Evolutionary conservation across 768 basidiomycete genomes (phyloP).

Genomic region (Cystobasidiopsis lactophilus): DNA sequence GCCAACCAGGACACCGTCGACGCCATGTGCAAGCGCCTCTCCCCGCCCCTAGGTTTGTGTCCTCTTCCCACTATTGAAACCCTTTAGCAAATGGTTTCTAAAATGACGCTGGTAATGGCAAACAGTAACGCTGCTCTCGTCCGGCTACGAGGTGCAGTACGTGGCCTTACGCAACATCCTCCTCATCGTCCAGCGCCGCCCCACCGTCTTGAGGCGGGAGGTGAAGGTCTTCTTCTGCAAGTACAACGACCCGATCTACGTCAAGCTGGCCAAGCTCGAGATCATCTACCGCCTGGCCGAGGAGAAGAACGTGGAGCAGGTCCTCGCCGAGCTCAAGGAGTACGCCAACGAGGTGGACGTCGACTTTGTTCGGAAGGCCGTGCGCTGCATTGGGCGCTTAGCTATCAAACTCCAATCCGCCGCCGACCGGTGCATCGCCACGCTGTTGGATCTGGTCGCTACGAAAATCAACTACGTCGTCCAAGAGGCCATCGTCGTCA

Average conservation of each 20-base stretch:
- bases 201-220: slow-evolving; percentile 78
- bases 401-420: slow-evolving; percentile 88
- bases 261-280: slow-evolving; percentile 92
- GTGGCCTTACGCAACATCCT: slow-evolving; percentile 90
- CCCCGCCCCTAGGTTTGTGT: slow-evolving; percentile 65
- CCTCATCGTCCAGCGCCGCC: slow-evolving; percentile 85
- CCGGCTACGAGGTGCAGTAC: slow-evolving; percentile 96
- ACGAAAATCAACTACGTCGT: slow-evolving; percentile 91
- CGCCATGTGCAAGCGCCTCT: slow-evolving; percentile 89
- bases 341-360: slow-evolving; percentile 97
- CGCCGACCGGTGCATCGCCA: slow-evolving; percentile 72
- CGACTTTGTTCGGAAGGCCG: slow-evolving; percentile 93
- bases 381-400: slow-evolving; percentile 87
- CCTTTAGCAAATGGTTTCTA: background rate
- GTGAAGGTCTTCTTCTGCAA: slow-evolving; percentile 99
- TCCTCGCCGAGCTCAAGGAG: slow-evolving; percentile 88
- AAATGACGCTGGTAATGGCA: background rate
- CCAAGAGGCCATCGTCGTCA: slow-evolving; percentile 91
- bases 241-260: slow-evolving; percentile 97
- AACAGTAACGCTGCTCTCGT: slow-evolving; percentile 77
- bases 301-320: slow-evolving; percentile 80
- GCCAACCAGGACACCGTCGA: slow-evolving; percentile 65
- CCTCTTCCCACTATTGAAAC: background rate
- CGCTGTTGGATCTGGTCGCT: slow-evolving; percentile 62
- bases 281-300: slow-evolving; percentile 95